Conservation (phyloP, 768 basidiomycete species). For the Leccinum incarnatum region DNA sequence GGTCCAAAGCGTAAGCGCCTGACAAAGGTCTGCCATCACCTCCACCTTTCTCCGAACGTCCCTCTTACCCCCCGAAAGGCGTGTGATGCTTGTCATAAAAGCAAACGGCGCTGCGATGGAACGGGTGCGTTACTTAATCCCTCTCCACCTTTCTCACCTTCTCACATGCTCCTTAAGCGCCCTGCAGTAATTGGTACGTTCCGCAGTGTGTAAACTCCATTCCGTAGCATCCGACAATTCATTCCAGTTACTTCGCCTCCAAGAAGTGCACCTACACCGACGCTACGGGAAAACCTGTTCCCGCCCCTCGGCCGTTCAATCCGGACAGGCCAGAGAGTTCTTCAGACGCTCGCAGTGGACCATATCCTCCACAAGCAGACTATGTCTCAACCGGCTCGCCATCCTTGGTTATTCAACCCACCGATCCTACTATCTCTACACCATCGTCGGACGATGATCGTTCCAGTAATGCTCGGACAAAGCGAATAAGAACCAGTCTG, state of each 20-base stretch:
- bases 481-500: conserved; percentile 48
- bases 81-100: conserved; percentile 83
- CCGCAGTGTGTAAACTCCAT: conserved; percentile 2
- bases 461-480: conserved; percentile 41
- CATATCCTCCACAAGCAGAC: conserved; percentile 18
- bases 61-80: conserved; percentile 38
- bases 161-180: conserved; percentile 42
- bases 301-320: conserved; percentile 58
- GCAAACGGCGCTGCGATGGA: conserved; percentile 81
- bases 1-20: conserved; percentile 53
- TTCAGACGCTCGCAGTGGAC: conserved; percentile 25
- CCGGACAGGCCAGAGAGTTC: conserved; percentile 35
- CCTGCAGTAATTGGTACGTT: conserved; percentile 76
- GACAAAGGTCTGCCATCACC: conserved; percentile 40
- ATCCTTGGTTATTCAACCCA: conserved; percentile 12
- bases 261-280: conserved; percentile 83
- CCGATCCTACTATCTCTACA: conserved; percentile 10
- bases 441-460: conserved; percentile 41
- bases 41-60: not conserved
- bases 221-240: conserved; percentile 4
- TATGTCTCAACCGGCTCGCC: conserved; percentile 10
- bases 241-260: conserved; percentile 69
- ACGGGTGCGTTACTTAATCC: conserved; percentile 49
- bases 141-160: conserved; percentile 2
- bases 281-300: conserved; percentile 73